phyloP scores from a whole-genome alignment of 2,329 filamentous ascomycete genomes.

The Arthrobotrys entomopaga region DNA sequence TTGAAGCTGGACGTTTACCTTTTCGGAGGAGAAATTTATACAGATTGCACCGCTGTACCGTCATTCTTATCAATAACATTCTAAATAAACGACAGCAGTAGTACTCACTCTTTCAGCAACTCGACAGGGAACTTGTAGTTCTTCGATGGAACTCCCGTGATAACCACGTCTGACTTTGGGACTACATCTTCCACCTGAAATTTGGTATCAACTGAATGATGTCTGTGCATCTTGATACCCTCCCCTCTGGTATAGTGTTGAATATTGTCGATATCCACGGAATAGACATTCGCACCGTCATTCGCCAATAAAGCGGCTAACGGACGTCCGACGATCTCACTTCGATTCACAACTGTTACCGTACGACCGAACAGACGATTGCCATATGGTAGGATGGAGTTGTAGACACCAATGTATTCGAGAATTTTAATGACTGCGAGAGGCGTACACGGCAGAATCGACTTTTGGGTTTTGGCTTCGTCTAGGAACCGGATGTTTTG shows the following conservation, averaged over 20 bases:
- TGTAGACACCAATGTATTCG: slow-evolving; percentile 95
- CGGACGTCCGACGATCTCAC: slow-evolving; percentile 92
- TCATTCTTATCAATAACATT: slow-evolving; percentile 13
- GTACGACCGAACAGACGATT: slow-evolving; percentile 93
- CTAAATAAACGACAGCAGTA: not conserved
- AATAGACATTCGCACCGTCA: slow-evolving; percentile 94
- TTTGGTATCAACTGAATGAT: slow-evolving; percentile 83
- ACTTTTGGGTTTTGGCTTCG: slow-evolving; percentile 81
- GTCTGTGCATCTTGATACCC: slow-evolving; percentile 83
- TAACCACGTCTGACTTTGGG: slow-evolving; percentile 90
- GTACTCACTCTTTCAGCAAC: slow-evolving; percentile 73
- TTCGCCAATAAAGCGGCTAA: slow-evolving; percentile 93
- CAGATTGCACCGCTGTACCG: slow-evolving; percentile 79
- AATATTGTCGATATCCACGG: slow-evolving; percentile 88
- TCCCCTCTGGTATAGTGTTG: slow-evolving; percentile 91
- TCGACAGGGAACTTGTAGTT: slow-evolving; percentile 88
- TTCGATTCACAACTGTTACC: slow-evolving; percentile 95
- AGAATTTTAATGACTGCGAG: slow-evolving; percentile 96
- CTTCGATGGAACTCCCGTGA: slow-evolving; percentile 88
- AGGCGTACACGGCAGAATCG: slow-evolving; percentile 92
- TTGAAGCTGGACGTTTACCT: slow-evolving; percentile 61
- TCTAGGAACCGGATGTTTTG: slow-evolving; percentile 97
- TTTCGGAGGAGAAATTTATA: slow-evolving; percentile 96
- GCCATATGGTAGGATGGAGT: slow-evolving; percentile 89
- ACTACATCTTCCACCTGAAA: slow-evolving; percentile 83